Evolutionary conservation across 495 filamentous ascomycete species (phyloP).

Genomic region (Hyaloscypha bicolor): DNA sequence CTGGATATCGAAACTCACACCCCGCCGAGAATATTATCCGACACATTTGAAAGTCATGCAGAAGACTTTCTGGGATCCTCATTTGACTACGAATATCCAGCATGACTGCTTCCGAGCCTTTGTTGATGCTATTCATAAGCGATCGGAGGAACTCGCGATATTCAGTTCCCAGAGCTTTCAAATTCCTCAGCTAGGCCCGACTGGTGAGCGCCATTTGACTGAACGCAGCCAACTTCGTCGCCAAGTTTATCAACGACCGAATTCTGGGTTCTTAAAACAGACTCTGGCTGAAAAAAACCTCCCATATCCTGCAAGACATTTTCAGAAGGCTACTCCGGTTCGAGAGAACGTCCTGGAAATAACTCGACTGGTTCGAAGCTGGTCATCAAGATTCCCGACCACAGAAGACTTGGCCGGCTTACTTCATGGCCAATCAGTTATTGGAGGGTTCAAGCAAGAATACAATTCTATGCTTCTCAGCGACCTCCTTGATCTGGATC

Average conservation of each 20-base stretch:
- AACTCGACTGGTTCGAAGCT: constrained; percentile 32
- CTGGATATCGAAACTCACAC: constrained; percentile 48
- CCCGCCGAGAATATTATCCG: constrained; percentile 60
- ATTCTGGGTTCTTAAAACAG: not conserved
- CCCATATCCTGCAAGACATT: constrained; percentile 14
- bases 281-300: not conserved
- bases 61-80: constrained; percentile 13
- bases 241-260: constrained; percentile 1
- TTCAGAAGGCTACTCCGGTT: not conserved
- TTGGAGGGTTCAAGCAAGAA: constrained; percentile 41
- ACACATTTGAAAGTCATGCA: constrained; percentile 39
- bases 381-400: constrained; percentile 32
- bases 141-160: constrained; percentile 34
- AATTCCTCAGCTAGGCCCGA: not conserved
- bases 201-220: constrained; percentile 13
- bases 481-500: constrained; percentile 38
- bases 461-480: constrained; percentile 37
- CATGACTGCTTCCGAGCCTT: constrained; percentile 49
- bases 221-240: constrained; percentile 12
- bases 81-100: constrained; percentile 52
- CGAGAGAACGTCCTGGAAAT: constrained; percentile 30
- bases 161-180: constrained; percentile 28
- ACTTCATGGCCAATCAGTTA: constrained; percentile 39
- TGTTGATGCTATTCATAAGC: constrained; percentile 44
- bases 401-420: constrained; percentile 35